Conservation (phyloP, 305 asterid genomes). For the Fraxinus baroniana region DNA sequence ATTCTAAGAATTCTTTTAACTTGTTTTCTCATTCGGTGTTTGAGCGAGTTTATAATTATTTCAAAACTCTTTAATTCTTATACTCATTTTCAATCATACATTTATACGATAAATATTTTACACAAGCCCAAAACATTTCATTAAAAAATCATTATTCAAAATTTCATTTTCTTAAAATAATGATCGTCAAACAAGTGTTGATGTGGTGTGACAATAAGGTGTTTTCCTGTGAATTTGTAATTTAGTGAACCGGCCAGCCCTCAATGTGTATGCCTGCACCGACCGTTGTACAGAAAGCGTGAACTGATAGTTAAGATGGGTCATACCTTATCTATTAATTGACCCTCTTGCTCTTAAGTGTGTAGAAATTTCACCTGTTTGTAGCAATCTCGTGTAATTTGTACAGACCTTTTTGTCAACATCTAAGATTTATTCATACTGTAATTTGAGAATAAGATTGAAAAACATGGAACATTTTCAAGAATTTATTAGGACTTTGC, state of each 20-base stretch:
- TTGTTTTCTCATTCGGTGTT: background rate
- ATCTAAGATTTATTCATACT: background rate
- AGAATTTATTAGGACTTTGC: background rate
- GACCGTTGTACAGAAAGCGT: background rate
- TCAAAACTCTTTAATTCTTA: too few relatives aligned
- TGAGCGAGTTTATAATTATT: background rate
- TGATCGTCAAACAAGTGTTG: background rate
- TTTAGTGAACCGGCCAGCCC: background rate
- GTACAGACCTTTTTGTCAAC: background rate
- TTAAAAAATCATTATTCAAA: too few relatives aligned
- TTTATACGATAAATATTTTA: too few relatives aligned
- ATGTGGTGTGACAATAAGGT: conserved; percentile 13
- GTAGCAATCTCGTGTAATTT: background rate
- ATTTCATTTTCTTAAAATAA: too few relatives aligned
- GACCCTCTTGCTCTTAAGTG: background rate
- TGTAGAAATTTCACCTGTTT: background rate
- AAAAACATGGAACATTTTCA: background rate
- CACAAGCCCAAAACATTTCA: too few relatives aligned
- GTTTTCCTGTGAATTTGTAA: background rate
- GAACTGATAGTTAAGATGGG: background rate
- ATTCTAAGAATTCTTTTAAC: background rate
- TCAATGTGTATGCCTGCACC: background rate
- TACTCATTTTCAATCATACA: too few relatives aligned
- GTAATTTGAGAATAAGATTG: background rate
- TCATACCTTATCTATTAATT: background rate